phyloP scores from a whole-genome alignment of 768 basidiomycete genomes.

The Mycena epipterygia region DNA sequence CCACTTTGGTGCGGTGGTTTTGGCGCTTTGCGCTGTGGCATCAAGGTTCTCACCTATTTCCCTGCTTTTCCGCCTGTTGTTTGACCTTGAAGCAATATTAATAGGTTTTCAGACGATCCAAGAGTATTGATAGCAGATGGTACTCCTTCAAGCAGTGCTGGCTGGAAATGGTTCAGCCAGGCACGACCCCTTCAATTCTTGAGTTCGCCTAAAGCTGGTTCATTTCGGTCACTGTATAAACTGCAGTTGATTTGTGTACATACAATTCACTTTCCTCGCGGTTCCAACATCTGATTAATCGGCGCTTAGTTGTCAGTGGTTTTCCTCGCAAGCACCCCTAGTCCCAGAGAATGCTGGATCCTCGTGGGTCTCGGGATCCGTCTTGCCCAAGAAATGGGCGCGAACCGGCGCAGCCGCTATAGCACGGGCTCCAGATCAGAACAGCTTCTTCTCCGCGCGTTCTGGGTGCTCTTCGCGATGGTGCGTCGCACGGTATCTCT shows the following conservation, averaged over 20 bases:
- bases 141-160: slow-evolving; percentile 57
- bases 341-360: not conserved
- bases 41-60: not conserved
- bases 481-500: not conserved
- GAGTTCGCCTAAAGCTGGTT: not conserved
- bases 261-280: too few species aligned
- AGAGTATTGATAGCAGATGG: slow-evolving; percentile 51
- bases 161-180: slow-evolving; percentile 74
- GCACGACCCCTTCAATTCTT: slow-evolving; percentile 75
- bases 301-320: slow-evolving; percentile 1
- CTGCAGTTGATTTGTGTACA: slow-evolving; percentile 26
- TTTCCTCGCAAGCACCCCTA: not conserved
- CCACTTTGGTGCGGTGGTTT: slow-evolving; percentile 68
- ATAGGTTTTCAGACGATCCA: slow-evolving; percentile 67
- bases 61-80: not conserved
- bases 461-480: slow-evolving; percentile 9
- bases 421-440: not conserved
- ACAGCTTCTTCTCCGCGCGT: slow-evolving; percentile 12
- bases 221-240: not conserved
- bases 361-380: slow-evolving; percentile 12
- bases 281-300: not conserved
- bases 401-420: slow-evolving; percentile 14
- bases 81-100: slow-evolving; percentile 2
- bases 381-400: slow-evolving; percentile 24
- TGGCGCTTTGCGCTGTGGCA: slow-evolving; percentile 76